Evolutionary conservation across 768 basidiomycete genomes (phyloP), one percentile per base, ranked within the genome.

Genomic region (Saitozyma sp.): DNA sequence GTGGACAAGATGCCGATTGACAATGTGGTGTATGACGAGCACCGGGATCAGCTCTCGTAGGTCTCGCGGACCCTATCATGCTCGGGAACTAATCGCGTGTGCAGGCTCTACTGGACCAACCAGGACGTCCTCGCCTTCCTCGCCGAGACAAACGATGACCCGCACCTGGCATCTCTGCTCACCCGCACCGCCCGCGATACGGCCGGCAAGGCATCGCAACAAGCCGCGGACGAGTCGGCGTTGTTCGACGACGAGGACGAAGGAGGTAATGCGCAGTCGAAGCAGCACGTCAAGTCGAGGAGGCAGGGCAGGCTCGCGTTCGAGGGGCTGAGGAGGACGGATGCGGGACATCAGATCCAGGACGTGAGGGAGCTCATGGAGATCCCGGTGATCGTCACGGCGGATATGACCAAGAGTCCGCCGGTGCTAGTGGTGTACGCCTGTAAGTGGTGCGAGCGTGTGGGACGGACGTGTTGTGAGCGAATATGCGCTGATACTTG

Each of bases 1-100:
- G 91, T 94, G 48, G 96, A 98, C 77, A 93, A 98, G 81, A 96
- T 99, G 91, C 95, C 96, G 29, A 91, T 96, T 62, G 92, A 96
- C 89, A 97, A 95, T 71, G 89, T 92, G 75, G 92, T 97, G 56
- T 92, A 92, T 76, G 94, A 98, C 74, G 95, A 97, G 79, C 94
- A 95, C 80, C 85, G 85, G 3, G 89, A 96, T 80, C 88, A 89
- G 19, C 85, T 99, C 16, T 77, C 76, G 73, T 73, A 54, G 67
- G 73, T 70, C 14, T 11, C 40, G 14, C 50, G 19, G 20, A 9
- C 17, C 10, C 7, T 58, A 11, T 37, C n/a, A 9, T 54, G 40
- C 42, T 10, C 5, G 20, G 11, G 10, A n/a, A 13, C 52, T 38
- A 20, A 55, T 54, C 48, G 63, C 41, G 19, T 48, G 14, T 48